Percentiles rank a stretch among this genome's conserved stretches.
These are phyloP conservation scores for Cystoderma amianthinum DNA, from an alignment of 768 basidiomycete genomes.

Conservation along the genomic window DNA sequence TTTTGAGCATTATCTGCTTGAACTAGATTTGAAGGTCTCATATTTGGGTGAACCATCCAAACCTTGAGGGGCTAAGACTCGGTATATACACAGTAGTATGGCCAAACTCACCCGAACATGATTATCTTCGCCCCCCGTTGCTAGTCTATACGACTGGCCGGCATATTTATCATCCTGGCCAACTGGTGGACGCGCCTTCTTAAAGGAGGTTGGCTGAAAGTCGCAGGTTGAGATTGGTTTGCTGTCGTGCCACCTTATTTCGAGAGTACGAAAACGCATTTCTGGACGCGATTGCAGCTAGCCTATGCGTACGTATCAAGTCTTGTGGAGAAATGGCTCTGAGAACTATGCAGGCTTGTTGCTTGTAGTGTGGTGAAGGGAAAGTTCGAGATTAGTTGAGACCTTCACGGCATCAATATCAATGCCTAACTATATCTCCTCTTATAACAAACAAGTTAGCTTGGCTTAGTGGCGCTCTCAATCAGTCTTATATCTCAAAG, in stretches of 20 bases:
- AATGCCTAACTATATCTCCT: too few species aligned
- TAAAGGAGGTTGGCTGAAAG: constrained; percentile 82
- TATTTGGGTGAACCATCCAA: constrained; percentile 73
- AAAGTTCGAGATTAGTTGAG: neutral
- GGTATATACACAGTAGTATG: constrained; percentile 1
- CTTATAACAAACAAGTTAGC: too few species aligned
- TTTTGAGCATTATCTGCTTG: constrained; percentile 15
- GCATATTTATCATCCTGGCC: constrained; percentile 50
- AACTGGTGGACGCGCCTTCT: constrained; percentile 65
- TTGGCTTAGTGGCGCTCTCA: too few species aligned
- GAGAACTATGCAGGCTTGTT: too few species aligned
- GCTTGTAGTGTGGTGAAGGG: neutral
- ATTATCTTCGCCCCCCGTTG: constrained; percentile 95
- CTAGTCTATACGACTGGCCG: constrained; percentile 79
- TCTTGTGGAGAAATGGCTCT: too few species aligned
- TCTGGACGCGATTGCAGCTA: constrained; percentile 10
- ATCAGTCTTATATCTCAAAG: too few species aligned
- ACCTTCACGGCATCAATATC: too few species aligned
- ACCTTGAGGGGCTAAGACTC: constrained; percentile 3
- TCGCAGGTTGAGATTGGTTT: constrained; percentile 96
- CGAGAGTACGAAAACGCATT: constrained; percentile 87
- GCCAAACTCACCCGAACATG: constrained; percentile 79
- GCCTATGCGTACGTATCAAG: constrained; percentile 9
- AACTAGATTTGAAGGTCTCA: constrained; percentile 58
- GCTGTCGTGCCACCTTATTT: constrained; percentile 95